Evolutionary conservation across 2,329 filamentous ascomycete genomes (phyloP), one percentile per base, ranked within the genome.

Genomic region (Parafenestella ontariensis): DNA sequence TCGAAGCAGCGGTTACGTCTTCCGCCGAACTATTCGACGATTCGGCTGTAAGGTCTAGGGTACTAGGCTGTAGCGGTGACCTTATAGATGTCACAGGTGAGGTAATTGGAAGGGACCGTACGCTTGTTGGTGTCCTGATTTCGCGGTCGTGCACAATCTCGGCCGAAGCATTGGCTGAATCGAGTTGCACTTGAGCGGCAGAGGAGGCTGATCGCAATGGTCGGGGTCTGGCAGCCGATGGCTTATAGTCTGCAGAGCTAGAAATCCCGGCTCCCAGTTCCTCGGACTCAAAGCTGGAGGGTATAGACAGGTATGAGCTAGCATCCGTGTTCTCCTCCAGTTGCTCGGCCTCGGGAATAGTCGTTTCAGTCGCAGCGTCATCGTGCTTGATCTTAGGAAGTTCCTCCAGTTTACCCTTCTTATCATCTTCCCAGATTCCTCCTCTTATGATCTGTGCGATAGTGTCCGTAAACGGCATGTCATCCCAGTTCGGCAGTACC

Each of bases 401-500:
- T 1, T 62, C 54, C 28, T 66, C 54, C 5, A 62, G 55, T 26
- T 56, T 56, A 5, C 53, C 55, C 23, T 54, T 59, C 4, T 49
- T 29, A 26, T 51, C 46, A 49, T 79, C 76, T 58, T 81, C 75
- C 87, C 87, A 99, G 18, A 98, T 89, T 0, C 95, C 95, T 10
- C 94, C 95, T 64, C 95, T 85, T 82, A 91, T 92, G 18, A 81
- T 78, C 72, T 96, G 92, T 52, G 85, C 81, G 51, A 88, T 83
- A 0, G 92, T 98, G 65, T 90, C 87, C 71, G 92, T 89, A 75
- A 99, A 98, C 0, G 95, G 92, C 21, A 92, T 84, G 72, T 99
- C 95, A 62, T 99, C 95, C 94, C 95, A 99, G 71, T 96, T 96
- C 0, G 95, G 95, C 51, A 89, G 81, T 2, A 99, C 95, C 18